These are phyloP conservation scores for Solanum chacoense DNA, from an alignment of 305 asterid genomes.

Conservation along the genomic window DNA sequence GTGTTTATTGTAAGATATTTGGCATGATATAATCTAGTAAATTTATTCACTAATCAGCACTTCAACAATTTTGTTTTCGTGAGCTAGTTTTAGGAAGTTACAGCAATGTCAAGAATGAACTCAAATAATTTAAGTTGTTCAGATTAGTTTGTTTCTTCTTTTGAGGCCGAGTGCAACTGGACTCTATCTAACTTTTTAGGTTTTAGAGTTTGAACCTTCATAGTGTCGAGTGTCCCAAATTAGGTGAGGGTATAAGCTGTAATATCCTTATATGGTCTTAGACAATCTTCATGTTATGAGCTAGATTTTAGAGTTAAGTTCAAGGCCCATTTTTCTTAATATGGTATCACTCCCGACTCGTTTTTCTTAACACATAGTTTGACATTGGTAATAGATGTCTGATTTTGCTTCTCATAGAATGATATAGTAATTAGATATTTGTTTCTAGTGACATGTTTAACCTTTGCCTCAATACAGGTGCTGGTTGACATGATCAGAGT, in stretches of 20 bases:
- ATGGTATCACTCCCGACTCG: background rate
- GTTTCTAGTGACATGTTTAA: background rate
- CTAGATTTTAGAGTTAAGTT: background rate
- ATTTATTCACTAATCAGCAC: background rate
- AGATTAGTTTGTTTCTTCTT: background rate
- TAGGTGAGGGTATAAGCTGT: background rate
- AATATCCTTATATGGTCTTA: background rate
- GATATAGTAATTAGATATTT: background rate
- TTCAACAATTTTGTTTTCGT: background rate
- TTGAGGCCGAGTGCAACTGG: background rate
- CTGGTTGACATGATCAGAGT: conserved; percentile 92
- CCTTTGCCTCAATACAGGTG: conserved; percentile 34
- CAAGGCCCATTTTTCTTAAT: background rate
- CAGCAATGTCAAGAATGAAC: background rate
- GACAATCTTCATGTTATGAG: background rate
- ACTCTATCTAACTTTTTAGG: background rate
- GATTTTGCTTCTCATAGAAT: background rate
- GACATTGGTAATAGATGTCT: background rate
- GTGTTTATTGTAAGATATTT: background rate
- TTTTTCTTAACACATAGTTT: background rate
- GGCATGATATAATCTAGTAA: background rate
- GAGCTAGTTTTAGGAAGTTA: background rate
- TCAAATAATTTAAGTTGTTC: background rate
- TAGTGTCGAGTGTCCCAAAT: background rate
- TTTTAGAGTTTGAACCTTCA: background rate